Conservation (phyloP, 306 rosid species). For the Cicer judaicum region DNA sequence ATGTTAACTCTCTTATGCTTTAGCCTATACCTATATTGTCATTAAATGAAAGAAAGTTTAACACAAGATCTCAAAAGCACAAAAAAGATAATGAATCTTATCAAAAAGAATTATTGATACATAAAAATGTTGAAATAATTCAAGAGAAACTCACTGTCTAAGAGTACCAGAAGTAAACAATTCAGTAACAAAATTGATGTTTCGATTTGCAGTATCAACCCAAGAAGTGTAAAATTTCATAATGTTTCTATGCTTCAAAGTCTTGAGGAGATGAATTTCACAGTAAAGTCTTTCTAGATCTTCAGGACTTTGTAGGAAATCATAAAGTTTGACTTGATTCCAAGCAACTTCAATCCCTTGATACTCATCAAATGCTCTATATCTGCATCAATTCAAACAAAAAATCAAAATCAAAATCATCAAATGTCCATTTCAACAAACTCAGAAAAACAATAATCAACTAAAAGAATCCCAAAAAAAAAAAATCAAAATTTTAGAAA, state of each 20-base stretch:
- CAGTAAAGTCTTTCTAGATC: slow-evolving; percentile 95
- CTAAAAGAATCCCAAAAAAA: background rate
- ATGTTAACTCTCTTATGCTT: slow-evolving; percentile 84
- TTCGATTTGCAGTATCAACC: slow-evolving; percentile 89
- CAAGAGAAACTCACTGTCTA: slow-evolving; percentile 70
- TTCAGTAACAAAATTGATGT: slow-evolving; percentile 93
- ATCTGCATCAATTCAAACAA: slow-evolving; percentile 54
- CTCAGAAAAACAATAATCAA: slow-evolving; percentile 18
- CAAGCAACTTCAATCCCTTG: slow-evolving; percentile 99
- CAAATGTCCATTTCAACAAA: slow-evolving; percentile 41
- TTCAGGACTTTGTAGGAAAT: slow-evolving; percentile 90
- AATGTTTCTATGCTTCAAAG: slow-evolving; percentile 82
- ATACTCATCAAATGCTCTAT: slow-evolving; percentile 92
- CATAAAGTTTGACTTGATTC: slow-evolving; percentile 91
- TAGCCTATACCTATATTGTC: slow-evolving; percentile 67
- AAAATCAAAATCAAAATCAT: background rate
- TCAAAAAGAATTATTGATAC: background rate
- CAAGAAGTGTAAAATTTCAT: slow-evolving; percentile 94
- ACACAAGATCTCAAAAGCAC: slow-evolving; percentile 43
- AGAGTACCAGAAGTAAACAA: slow-evolving; percentile 98
- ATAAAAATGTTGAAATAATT: background rate
- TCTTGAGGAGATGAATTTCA: slow-evolving; percentile 92
- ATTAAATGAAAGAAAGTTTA: slow-evolving; percentile 11
- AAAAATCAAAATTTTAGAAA: slow-evolving; percentile 13
- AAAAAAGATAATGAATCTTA: slow-evolving; percentile 10